phyloP scores from a whole-genome alignment of 2,329 filamentous ascomycete genomes.

The Hymenoscyphus scutula region DNA sequence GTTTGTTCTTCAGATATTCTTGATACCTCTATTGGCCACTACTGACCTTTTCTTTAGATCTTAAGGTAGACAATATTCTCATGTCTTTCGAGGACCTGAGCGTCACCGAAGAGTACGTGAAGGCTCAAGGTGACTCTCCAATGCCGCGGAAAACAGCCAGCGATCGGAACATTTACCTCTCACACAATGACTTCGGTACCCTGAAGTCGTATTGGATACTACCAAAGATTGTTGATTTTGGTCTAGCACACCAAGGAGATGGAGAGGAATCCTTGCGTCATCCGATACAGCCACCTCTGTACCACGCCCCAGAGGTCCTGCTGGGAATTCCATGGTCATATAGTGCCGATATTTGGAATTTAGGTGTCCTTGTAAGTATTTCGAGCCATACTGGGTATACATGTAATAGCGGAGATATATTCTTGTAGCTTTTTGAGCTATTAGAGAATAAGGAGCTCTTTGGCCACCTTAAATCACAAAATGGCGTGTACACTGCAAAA shows the following conservation, averaged over 20 bases:
- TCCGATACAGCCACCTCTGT: constrained; percentile 10
- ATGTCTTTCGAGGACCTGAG: constrained; percentile 33
- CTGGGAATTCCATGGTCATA: neutral
- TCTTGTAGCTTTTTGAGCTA: constrained; percentile 41
- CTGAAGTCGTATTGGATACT: constrained; percentile 34
- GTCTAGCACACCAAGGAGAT: constrained; percentile 43
- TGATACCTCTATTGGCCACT: too few relatives aligned
- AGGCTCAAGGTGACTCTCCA: constrained; percentile 23
- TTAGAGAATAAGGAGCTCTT: constrained; percentile 48
- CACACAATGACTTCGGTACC: constrained; percentile 37
- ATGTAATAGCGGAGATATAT: too few relatives aligned
- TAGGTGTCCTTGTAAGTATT: constrained; percentile 4
- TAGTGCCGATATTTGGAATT: constrained; percentile 7
- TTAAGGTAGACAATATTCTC: constrained; percentile 37
- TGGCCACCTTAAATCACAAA: constrained; percentile 17
- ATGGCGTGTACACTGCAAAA: constrained; percentile 15
- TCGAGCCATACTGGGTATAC: too few relatives aligned
- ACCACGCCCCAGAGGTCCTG: constrained; percentile 2
- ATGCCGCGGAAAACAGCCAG: constrained; percentile 44
- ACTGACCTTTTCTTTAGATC: constrained; percentile 23
- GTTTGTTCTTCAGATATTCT: constrained; percentile 32
- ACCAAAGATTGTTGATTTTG: constrained; percentile 48
- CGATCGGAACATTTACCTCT: constrained; percentile 42
- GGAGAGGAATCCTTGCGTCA: constrained; percentile 34
- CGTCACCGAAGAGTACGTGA: constrained; percentile 33